A percentile compares a stretch with the other conserved stretches of the same genome.
phyloP scores from a whole-genome alignment of 352 stramenopile species.

The Vaucheria bursata region DNA sequence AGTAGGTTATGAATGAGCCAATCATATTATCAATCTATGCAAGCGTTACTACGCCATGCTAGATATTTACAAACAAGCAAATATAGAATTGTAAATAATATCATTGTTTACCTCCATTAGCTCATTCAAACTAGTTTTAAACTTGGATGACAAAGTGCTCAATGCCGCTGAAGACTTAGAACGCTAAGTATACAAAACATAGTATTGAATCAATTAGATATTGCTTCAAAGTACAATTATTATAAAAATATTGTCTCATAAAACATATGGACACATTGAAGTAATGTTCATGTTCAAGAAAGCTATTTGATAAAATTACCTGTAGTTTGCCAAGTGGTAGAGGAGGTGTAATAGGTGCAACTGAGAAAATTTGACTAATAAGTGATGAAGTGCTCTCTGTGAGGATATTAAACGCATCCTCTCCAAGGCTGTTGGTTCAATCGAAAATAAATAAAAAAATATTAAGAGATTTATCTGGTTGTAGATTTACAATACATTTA shows the following conservation, averaged over 20 bases:
- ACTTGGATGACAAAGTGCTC: slow-evolving; percentile 38
- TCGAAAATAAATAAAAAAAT: too few relatives aligned
- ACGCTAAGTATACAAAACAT: background rate
- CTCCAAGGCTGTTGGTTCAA: slow-evolving; percentile 9
- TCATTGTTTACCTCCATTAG: slow-evolving; percentile 25
- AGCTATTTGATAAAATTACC: background rate
- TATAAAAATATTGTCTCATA: background rate
- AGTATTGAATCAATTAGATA: too few relatives aligned
- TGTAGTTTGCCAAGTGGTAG: background rate
- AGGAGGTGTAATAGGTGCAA: background rate
- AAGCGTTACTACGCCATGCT: too few relatives aligned
- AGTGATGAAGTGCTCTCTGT: background rate
- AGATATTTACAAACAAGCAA: too few relatives aligned
- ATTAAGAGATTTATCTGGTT: too few relatives aligned
- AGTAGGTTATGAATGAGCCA: too few relatives aligned
- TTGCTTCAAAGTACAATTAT: background rate
- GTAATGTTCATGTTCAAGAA: background rate
- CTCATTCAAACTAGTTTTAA: slow-evolving; percentile 26
- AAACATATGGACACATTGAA: background rate
- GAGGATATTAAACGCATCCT: background rate
- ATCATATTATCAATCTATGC: too few relatives aligned
- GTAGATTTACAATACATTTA: too few relatives aligned
- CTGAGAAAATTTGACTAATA: background rate
- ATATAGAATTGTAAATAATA: too few relatives aligned
- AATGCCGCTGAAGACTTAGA: slow-evolving; percentile 11